Base-by-base conservation (phyloP, 768 basidiomycete species). In the Macrolepiota fuliginosa region DNA sequence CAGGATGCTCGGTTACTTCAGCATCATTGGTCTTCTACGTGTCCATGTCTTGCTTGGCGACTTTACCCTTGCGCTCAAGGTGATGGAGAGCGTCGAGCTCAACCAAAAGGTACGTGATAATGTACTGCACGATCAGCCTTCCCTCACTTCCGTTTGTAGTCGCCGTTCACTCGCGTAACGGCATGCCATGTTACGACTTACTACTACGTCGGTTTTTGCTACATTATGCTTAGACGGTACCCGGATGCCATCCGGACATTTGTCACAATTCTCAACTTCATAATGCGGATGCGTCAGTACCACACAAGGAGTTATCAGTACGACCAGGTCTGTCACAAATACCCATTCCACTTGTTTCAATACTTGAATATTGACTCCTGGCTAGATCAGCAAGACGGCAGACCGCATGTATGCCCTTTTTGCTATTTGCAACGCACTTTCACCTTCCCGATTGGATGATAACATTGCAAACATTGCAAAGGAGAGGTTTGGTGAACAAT, bases 401-500 rank as follows among this genome's bases (percentile, higher is more conserved):
- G 97, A 99, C 70, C 81, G 97, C 50, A 99, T 98, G 96, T 96
- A 98, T 69, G 95, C 95, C 4, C 75, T 99, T 35, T 92, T 98
- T 64, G 93, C 95, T 6, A 87, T 99, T 62, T 96, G 94, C 77
- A 91, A 94, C 66, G 90, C 92, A 1, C 83, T 98, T 9, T 94
- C 95, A 2, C 96, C 97, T 1, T 95, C 90, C 59, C 83, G 95
- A 61, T 78, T 96, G 63, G 96, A 98, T 69, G 96, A 97, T 72
- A 94, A 94, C 70, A 95, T 96, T 70, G 89, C 94, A 74, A 90
- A 93, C 72, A 89, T 88, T 57, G 92, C 94, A 42, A 94, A 94
- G 71, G 96, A 99, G 73, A 86, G 91, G 56, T 96, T 92, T 68
- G 90, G 89, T n/a, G 96, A 99, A 53, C 94, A 95, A 71, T 86